These are phyloP conservation scores for Melocanna baccifera DNA, from an alignment of 176 grass and related monocot genomes.

Conservation along the genomic window DNA sequence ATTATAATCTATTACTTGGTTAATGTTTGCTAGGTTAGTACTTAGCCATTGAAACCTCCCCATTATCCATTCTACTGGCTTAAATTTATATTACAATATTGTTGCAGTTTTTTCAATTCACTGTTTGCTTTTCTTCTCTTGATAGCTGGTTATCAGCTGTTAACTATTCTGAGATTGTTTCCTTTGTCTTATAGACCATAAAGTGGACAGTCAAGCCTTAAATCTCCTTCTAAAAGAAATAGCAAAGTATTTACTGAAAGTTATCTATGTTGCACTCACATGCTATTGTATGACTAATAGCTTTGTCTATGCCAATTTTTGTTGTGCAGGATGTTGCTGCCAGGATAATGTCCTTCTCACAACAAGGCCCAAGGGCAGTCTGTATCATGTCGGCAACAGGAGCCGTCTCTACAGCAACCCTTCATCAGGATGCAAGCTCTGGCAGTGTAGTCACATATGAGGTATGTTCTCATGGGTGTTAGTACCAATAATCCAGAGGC, in stretches of 20 bases:
- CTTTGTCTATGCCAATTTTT: background rate
- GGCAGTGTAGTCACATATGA: slow-evolving; percentile 74
- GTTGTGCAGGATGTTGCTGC: slow-evolving; percentile 66
- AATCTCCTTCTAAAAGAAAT: background rate
- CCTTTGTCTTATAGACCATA: background rate
- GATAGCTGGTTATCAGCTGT: background rate
- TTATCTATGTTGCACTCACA: background rate
- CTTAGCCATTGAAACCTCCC: background rate
- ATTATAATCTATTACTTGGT: background rate
- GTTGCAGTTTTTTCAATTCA: background rate
- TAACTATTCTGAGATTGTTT: background rate
- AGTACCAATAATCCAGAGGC: background rate
- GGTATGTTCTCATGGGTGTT: slow-evolving; percentile 33
- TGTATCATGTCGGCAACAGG: slow-evolving; percentile 86
- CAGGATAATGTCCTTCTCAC: slow-evolving; percentile 89
- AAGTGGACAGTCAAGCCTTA: background rate
- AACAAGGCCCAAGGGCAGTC: slow-evolving; percentile 80
- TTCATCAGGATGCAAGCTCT: slow-evolving; percentile 63
- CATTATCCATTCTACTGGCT: background rate
- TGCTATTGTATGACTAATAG: background rate
- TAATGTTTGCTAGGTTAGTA: background rate
- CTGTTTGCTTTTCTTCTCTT: background rate
- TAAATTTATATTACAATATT: background rate
- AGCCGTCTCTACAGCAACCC: slow-evolving; percentile 70
- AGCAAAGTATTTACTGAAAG: background rate